Evolutionary conservation across 441 rosid genomes (phyloP).

Genomic region (Codiaeum variegatum): DNA sequence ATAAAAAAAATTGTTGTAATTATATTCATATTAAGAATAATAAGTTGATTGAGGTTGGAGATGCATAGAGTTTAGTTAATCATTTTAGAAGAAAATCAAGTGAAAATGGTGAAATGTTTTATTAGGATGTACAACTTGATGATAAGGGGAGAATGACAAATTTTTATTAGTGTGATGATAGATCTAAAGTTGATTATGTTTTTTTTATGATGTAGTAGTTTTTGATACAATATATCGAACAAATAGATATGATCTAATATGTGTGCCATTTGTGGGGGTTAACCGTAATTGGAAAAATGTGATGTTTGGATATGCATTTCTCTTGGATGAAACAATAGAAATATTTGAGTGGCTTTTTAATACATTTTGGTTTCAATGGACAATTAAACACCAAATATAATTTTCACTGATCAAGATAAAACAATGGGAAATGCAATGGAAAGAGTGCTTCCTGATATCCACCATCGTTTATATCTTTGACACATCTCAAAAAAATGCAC

Average conservation of each 20-base stretch:
- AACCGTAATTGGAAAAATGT: background rate
- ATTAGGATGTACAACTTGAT: background rate
- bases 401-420: background rate
- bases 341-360: background rate
- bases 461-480: background rate
- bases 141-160: background rate
- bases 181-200: background rate
- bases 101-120: background rate
- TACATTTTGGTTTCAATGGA: background rate
- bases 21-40: background rate
- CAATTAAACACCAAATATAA: background rate
- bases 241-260: no score
- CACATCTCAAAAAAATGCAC: background rate
- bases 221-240: background rate
- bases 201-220: background rate
- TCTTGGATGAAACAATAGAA: background rate
- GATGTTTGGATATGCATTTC: background rate
- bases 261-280: background rate
- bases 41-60: background rate
- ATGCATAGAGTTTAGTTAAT: no score
- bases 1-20: no score
- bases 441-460: background rate
- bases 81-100: no score
- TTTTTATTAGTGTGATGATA: background rate
- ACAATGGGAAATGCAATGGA: background rate